Percentiles rank a stretch among this genome's conserved stretches.
phyloP scores from a whole-genome alignment of 371 early-diverging fungal genomes.

The Mortierella sp. region DNA sequence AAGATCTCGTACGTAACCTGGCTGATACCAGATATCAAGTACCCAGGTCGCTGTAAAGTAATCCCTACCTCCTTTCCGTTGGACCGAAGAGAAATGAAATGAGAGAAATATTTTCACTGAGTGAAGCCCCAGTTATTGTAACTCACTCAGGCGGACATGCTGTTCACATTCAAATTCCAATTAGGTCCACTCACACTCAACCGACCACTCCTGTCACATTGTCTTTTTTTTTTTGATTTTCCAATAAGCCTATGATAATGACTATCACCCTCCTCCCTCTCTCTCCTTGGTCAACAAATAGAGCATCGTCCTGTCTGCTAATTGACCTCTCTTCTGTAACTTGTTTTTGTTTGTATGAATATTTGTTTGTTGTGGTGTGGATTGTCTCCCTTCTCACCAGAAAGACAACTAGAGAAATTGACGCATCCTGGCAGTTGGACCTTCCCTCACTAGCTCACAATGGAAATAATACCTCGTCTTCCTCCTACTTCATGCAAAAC shows the following conservation, averaged over 20 bases:
- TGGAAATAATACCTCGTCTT: background rate
- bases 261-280: background rate
- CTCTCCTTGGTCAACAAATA: background rate
- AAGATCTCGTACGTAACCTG: background rate
- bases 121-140: background rate
- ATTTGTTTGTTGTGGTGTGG: background rate
- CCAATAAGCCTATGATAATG: background rate
- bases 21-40: background rate
- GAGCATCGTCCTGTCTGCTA: background rate
- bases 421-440: conserved; percentile 3
- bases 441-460: background rate
- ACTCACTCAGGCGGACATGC: background rate
- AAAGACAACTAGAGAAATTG: background rate
- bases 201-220: conserved; percentile 5
- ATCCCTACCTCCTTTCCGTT: background rate
- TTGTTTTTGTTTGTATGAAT: background rate
- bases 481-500: background rate
- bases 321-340: background rate
- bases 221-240: background rate
- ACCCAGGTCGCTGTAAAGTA: background rate
- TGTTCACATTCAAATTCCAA: conserved; percentile 6
- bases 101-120: background rate
- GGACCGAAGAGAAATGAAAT: background rate
- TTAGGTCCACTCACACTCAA: conserved; percentile 3
- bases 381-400: background rate